Percentiles rank a stretch among this genome's conserved stretches.
Evolutionary conservation across 108 stramenopile genomes (phyloP).

Genomic region (Mayamaea pseudoterrestris): DNA sequence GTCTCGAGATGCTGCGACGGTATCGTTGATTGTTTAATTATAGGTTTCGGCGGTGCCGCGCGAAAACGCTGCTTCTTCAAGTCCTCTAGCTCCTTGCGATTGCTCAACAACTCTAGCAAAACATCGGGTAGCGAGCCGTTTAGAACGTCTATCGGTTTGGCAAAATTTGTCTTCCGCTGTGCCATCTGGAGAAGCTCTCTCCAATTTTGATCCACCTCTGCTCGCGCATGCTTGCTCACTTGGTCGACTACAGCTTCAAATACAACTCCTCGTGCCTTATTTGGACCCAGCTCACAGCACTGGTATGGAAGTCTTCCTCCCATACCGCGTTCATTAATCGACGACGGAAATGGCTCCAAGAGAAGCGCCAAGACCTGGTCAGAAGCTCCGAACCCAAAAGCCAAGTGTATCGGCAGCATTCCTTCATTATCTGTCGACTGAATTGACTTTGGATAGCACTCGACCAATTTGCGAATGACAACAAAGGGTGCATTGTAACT

Average conservation of each 20-base stretch:
- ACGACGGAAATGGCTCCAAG: conserved; percentile 43
- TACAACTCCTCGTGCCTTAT: conserved; percentile 2
- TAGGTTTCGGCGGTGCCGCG: no score
- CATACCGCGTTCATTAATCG: conserved; percentile 34
- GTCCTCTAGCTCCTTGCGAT: conserved; percentile 7
- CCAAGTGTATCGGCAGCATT: conserved; percentile 59
- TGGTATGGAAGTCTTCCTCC: conserved; percentile 23
- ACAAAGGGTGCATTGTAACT: conserved; percentile 22
- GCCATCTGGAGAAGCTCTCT: conserved; percentile 8
- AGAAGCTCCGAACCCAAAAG: conserved; percentile 39
- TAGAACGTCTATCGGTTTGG: conserved; percentile 11
- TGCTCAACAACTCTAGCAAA: conserved; percentile 1
- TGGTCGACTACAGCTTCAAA: conserved; percentile 3
- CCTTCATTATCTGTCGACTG: conserved; percentile 55
- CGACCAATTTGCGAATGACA: conserved; percentile 33
- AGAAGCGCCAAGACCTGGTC: conserved; percentile 26
- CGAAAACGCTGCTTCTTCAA: no score
- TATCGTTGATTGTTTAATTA: no score
- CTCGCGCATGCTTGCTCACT: conserved; percentile 9
- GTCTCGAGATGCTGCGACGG: no score
- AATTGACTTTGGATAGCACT: conserved; percentile 29
- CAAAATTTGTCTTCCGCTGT: conserved; percentile 20
- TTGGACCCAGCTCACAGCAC: conserved; percentile 17
- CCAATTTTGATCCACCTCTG: conserved; percentile 11
- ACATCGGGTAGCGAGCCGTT: conserved; percentile 11